These are phyloP conservation scores for Podila minutissima DNA, from an alignment of 192 early-diverging fungal genomes.

Conservation along the genomic window DNA sequence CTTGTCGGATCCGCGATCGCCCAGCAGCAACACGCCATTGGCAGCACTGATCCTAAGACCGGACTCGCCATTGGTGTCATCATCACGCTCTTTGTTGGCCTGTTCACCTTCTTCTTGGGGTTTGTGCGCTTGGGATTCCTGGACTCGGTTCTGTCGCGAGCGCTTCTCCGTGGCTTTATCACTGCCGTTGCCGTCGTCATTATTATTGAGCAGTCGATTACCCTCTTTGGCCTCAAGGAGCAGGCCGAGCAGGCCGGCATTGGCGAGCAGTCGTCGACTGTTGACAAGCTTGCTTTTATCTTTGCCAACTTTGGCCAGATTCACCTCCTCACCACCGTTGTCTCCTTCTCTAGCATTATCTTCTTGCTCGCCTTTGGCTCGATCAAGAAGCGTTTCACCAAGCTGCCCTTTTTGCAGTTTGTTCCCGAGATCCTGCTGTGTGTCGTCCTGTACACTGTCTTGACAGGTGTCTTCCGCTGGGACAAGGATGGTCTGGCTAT, in stretches of 20 bases:
- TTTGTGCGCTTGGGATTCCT: slow-evolving; percentile 98
- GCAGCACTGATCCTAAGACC: slow-evolving; percentile 53
- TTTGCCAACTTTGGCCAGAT: slow-evolving; percentile 67
- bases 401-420: slow-evolving; percentile 70
- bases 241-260: slow-evolving; percentile 55
- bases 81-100: slow-evolving; percentile 89
- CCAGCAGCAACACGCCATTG: slow-evolving; percentile 62
- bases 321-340: slow-evolving; percentile 74
- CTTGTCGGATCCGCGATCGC: slow-evolving; percentile 73
- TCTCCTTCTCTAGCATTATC: slow-evolving; percentile 75
- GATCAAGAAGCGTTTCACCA: slow-evolving; percentile 63
- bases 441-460: slow-evolving; percentile 77
- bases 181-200: slow-evolving; percentile 94
- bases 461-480: slow-evolving; percentile 75
- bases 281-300: slow-evolving; percentile 79
- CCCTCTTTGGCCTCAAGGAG: slow-evolving; percentile 73
- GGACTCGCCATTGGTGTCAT: slow-evolving; percentile 72
- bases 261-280: slow-evolving; percentile 78
- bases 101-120: slow-evolving; percentile 93
- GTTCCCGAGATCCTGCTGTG: slow-evolving; percentile 93
- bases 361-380: slow-evolving; percentile 71
- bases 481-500: slow-evolving; percentile 77
- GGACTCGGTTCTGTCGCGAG: slow-evolving; percentile 94
- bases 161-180: slow-evolving; percentile 95
- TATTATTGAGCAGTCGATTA: slow-evolving; percentile 86